Evolutionary conservation across 2,329 filamentous ascomycete genomes (phyloP), one percentile per base, ranked within the genome.

Genomic region (Fusarium sp.): DNA sequence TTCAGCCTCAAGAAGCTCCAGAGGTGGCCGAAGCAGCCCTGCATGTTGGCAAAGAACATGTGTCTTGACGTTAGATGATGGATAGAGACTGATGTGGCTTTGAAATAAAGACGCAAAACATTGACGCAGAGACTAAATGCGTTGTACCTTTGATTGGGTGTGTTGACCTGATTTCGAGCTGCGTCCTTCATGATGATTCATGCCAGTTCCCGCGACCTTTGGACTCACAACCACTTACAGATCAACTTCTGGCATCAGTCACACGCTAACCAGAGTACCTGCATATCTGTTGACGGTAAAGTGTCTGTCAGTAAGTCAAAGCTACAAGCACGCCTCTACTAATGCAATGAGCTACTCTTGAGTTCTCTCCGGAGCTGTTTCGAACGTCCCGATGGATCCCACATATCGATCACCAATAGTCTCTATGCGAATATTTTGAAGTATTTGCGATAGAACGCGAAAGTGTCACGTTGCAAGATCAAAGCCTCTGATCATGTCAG

Each of bases 1-100:
- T 61, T 75, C 67, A 66, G 61, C 58, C 58, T 62, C 63, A 65
- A 66, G 58, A 50, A 50, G 22, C 44, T 4, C 42, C 39, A 35
- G 15, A 36, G 26, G 58, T 26, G 36, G 47, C 24, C 24, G 51
- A 59, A 38, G 22, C 41, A 59, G 41, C 22, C n/a, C 67, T 45
- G 30, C 17, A 26, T 36, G 41, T 42, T 26, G 36, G 47, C 36
- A 36, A 44, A 38, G 26, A 47, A 20, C n/a, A 35, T 15, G 12
- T 42, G 32, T 20, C 53, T 70, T 60, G 57, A 53, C 38, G 35
- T 32, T 13, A 48, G n/a, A 18, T 32, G 39, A 18, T 20, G 14
- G 30, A 38, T 24, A 45, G 24, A 26, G 15, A 20, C 18, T 41
- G 41, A 32, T 28, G 17, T 42, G 32, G n/a, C 35, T 55, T 51